These are phyloP conservation scores for Boletus sp. DNA, from an alignment of 1,284 basidiomycete genomes.

Conservation along the genomic window DNA sequence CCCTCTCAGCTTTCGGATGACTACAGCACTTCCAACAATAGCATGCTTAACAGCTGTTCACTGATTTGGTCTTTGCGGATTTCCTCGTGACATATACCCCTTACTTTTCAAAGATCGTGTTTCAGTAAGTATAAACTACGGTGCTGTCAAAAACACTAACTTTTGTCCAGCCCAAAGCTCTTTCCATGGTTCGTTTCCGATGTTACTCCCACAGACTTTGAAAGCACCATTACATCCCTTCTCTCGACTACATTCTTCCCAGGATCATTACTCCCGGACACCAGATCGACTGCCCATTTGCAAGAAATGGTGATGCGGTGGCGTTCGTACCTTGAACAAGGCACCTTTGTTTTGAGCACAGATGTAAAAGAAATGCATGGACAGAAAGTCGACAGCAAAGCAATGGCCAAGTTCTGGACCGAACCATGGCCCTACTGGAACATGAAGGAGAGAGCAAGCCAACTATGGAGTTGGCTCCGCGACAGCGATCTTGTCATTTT, in stretches of 20 bases:
- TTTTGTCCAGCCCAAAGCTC: slow-evolving; percentile 64
- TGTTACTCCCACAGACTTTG: slow-evolving; percentile 79
- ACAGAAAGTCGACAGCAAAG: slow-evolving; percentile 11
- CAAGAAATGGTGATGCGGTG: slow-evolving; percentile 68
- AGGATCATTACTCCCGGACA: slow-evolving; percentile 22
- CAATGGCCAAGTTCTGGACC: slow-evolving; percentile 76
- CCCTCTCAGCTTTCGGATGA: neutral
- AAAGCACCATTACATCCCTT: slow-evolving; percentile 46
- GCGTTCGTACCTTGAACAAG: slow-evolving; percentile 64
- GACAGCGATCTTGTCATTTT: slow-evolving; percentile 83
- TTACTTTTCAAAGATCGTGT: slow-evolving; percentile 75
- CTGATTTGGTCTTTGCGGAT: slow-evolving; percentile 92
- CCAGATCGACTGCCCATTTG: slow-evolving; percentile 42
- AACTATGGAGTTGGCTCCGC: slow-evolving; percentile 56
- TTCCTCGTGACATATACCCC: slow-evolving; percentile 88
- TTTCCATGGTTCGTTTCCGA: slow-evolving; percentile 95
- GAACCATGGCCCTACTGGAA: slow-evolving; percentile 81
- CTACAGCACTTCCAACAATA: slow-evolving; percentile 2
- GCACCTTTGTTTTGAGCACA: slow-evolving; percentile 63
- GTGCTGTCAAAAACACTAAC: slow-evolving; percentile 10
- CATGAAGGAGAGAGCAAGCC: slow-evolving; percentile 59
- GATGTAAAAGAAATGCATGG: slow-evolving; percentile 40
- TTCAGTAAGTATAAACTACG: slow-evolving; percentile 63
- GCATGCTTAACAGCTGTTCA: slow-evolving; percentile 65
- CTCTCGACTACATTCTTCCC: slow-evolving; percentile 61